A percentile compares a stretch with the other conserved stretches of the same genome.
phyloP scores from a whole-genome alignment of 1,139 yeast genomes.

The Diutina pseudorugosa region DNA sequence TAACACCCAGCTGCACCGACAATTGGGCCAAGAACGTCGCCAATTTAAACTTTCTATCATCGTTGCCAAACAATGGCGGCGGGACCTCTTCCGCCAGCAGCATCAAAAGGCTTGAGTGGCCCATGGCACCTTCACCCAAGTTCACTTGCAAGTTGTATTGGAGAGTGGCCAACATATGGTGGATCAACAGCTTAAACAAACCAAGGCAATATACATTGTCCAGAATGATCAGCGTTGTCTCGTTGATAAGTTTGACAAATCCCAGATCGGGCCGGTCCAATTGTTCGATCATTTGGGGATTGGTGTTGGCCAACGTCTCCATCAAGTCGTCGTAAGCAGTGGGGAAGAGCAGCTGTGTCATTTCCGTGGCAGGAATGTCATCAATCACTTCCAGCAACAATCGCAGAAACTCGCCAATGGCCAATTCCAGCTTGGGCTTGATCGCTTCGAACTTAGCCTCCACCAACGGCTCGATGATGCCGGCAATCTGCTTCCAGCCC shows the following conservation, averaged over 20 bases:
- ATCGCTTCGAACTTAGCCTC: constrained; percentile 46
- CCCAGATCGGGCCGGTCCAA: constrained; percentile 28
- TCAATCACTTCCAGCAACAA: constrained; percentile 11
- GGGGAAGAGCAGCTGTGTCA: constrained; percentile 25
- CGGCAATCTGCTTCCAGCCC: constrained; percentile 60
- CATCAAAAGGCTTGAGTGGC: neutral
- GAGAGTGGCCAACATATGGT: constrained; percentile 3
- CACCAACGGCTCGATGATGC: constrained; percentile 46
- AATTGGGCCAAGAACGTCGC: constrained; percentile 61
- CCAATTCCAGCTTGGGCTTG: constrained; percentile 62
- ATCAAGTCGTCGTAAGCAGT: constrained; percentile 27
- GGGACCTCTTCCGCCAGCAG: neutral
- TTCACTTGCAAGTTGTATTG: constrained; percentile 1
- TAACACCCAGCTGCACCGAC: constrained; percentile 50
- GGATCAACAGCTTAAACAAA: constrained; percentile 2
- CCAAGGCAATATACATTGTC: constrained; percentile 12
- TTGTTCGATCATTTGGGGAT: constrained; percentile 29
- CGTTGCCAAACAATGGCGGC: neutral
- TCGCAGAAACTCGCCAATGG: constrained; percentile 42
- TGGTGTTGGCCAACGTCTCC: constrained; percentile 32
- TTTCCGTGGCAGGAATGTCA: constrained; percentile 14
- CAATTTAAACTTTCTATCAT: constrained; percentile 33
- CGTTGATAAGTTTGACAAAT: constrained; percentile 33
- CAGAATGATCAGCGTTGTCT: constrained; percentile 24
- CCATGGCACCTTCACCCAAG: neutral